Conservation (phyloP, 2,329 filamentous ascomycete genomes). For the Exophiala spinifera region DNA sequence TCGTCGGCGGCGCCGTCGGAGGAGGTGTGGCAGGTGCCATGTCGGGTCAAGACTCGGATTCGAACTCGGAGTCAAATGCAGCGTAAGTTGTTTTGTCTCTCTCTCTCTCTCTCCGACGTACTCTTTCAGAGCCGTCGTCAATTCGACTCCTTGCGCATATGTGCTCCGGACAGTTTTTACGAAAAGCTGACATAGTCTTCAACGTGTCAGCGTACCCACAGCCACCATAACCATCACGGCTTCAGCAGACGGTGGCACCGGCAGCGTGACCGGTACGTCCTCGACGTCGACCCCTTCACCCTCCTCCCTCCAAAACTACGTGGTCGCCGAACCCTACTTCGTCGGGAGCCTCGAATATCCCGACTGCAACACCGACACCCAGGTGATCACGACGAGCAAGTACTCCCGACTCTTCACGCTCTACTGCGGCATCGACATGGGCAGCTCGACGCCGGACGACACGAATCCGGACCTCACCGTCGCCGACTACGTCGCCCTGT, state of each 20-base stretch:
- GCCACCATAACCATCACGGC: conserved; percentile 8
- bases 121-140: no score
- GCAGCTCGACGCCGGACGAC: conserved; percentile 5
- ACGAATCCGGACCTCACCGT: conserved; percentile 9
- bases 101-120: no score
- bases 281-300: conserved; percentile 11
- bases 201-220: neutral
- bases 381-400: conserved; percentile 3
- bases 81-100: no score
- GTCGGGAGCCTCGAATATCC: conserved; percentile 12
- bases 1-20: conserved; percentile 22
- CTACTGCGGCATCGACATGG: conserved; percentile 18
- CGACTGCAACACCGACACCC: conserved; percentile 8
- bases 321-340: conserved; percentile 13
- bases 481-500: conserved; percentile 12
- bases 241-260: neutral
- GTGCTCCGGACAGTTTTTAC: no score
- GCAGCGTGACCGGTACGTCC: neutral
- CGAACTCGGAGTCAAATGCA: conserved; percentile 1
- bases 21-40: conserved; percentile 19
- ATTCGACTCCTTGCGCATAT: no score
- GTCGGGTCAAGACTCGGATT: conserved; percentile 11
- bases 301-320: conserved; percentile 16
- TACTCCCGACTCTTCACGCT: conserved; percentile 10
- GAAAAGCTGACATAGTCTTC: neutral